Evolutionary conservation across 2,329 filamentous ascomycete genomes (phyloP).

Genomic region (Neopestalotiopsis rosae): DNA sequence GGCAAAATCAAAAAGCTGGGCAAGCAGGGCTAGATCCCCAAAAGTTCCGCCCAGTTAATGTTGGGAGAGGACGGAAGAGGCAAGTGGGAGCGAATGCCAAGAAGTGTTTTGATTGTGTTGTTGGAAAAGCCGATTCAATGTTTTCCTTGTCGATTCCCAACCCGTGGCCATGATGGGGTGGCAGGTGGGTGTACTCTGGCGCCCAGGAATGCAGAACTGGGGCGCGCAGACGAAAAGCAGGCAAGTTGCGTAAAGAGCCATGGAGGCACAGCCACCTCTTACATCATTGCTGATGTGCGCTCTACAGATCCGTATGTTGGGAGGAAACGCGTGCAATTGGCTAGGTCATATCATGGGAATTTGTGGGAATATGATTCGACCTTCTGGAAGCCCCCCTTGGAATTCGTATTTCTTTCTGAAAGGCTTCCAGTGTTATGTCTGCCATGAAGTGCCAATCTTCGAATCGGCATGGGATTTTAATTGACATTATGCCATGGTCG

Average conservation of each 20-base stretch:
- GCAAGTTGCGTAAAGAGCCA: background rate
- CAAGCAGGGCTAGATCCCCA: too few relatives aligned
- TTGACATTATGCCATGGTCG: too few relatives aligned
- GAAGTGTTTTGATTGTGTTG: background rate
- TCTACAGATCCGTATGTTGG: too few relatives aligned
- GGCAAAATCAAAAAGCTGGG: too few relatives aligned
- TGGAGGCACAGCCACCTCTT: background rate
- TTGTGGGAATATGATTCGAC: background rate
- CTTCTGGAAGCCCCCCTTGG: background rate
- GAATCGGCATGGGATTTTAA: too few relatives aligned
- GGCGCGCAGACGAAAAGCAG: too few relatives aligned
- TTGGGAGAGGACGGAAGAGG: background rate
- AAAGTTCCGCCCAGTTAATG: background rate
- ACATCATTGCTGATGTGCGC: background rate
- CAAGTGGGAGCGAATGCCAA: slow-evolving; percentile 2
- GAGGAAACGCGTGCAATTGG: background rate
- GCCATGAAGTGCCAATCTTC: too few relatives aligned
- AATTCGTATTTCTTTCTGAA: background rate
- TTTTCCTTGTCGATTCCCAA: background rate
- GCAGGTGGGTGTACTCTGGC: too few relatives aligned
- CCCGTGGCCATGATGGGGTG: background rate
- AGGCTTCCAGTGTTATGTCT: background rate
- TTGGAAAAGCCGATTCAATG: background rate
- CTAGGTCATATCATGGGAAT: background rate
- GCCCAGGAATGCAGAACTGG: too few relatives aligned